These are phyloP conservation scores for Phytophthora idaei DNA, from an alignment of 352 stramenopile genomes.

Conservation along the genomic window DNA sequence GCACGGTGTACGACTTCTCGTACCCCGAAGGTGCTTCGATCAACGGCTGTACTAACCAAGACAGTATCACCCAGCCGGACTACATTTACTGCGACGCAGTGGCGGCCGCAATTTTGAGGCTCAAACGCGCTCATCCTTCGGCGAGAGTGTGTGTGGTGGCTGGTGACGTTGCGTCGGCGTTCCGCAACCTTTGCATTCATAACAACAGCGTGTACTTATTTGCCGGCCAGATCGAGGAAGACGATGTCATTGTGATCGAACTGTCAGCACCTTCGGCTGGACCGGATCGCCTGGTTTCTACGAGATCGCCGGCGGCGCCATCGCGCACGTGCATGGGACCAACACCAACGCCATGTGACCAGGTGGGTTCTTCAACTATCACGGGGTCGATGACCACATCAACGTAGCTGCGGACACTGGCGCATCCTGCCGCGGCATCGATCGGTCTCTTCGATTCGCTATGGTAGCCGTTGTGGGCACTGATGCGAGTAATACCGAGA, in stretches of 20 bases:
- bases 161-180: neutral
- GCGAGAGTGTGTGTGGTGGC: neutral
- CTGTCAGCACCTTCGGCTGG: neutral
- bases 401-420: too few relatives aligned
- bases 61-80: neutral
- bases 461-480: neutral
- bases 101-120: too few relatives aligned
- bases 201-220: neutral
- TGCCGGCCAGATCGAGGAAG: neutral
- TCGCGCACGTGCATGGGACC: neutral
- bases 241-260: neutral
- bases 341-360: too few relatives aligned
- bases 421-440: neutral
- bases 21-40: too few relatives aligned
- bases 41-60: neutral
- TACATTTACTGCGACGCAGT: too few relatives aligned
- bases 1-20: too few relatives aligned
- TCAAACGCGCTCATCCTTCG: too few relatives aligned
- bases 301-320: neutral
- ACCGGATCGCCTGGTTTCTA: neutral
- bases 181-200: neutral
- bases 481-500: neutral
- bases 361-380: too few relatives aligned
- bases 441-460: neutral
- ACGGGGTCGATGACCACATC: too few relatives aligned